Base-by-base conservation (phyloP, 768 basidiomycete species). In the Podaxis sp. region DNA sequence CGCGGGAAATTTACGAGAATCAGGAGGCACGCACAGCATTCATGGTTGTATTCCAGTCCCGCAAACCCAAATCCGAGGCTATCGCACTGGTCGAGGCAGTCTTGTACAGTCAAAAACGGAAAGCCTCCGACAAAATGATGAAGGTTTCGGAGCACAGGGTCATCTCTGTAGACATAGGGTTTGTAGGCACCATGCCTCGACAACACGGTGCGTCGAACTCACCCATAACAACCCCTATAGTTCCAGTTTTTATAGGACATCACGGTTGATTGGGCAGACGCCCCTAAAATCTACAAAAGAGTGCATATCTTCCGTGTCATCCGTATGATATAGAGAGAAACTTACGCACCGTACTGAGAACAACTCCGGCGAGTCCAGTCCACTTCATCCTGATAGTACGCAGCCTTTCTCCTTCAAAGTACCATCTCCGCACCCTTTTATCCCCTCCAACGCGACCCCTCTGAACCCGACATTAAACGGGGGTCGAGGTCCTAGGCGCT, bases 31-130 rank as follows among this genome's bases (percentile, higher is more conserved):
- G 19, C 19, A 69, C 69, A 69, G 29, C 70, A 70, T 63, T 70
- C 68, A 12, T 55, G 52, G 1, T 66, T 68, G 43, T 63, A 70
- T 29, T 70, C 69, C 15, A 70, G 46, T 4, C 67, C 69, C 15
- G 56, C 69, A 13, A 70, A 64, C 4, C 57, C 43, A 40, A 60
- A 70, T 27, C 65, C 66, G 13, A 36, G 38, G 25, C 61, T 58
- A 33, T 37, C 51, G 53, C 69, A 70, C 5, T 57, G 15, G 56
- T 66, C 68, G 40, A 70, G 61, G 43, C 69, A 70, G 33, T 43
- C 64, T 41, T 67, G 62, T 33, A 70, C 68, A 2, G 66, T 68
- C 46, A 58, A 65, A 56, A 43, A 58, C 51, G 36, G 41, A 49
- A 59, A 64, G n/a, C 62, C 49, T 15, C 65, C 61, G 24, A 51